A percentile compares a stretch with the other conserved stretches of the same genome.
These are phyloP conservation scores for Microcyclosporella mali DNA, from an alignment of 2,329 filamentous ascomycete genomes.

Conservation along the genomic window DNA sequence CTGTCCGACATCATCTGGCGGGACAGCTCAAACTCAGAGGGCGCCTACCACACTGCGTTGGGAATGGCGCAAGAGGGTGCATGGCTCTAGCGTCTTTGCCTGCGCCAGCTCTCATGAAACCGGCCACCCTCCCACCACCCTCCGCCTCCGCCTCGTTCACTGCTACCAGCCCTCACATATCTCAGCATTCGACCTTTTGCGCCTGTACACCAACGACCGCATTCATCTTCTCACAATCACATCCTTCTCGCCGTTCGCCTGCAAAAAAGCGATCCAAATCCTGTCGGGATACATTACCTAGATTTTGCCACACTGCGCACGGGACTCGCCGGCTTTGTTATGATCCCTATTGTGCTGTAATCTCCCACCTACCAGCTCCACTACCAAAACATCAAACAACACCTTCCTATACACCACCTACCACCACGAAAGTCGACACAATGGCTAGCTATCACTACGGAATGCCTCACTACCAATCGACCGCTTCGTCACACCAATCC, in stretches of 20 bases:
- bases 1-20: background rate
- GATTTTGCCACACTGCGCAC: conserved; percentile 8
- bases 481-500: conserved; percentile 48
- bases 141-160: background rate
- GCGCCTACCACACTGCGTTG: background rate
- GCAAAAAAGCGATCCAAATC: conserved; percentile 1
- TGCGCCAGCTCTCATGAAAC: background rate
- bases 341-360: conserved; percentile 10
- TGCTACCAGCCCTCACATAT: background rate
- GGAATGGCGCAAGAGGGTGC: no score
- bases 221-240: background rate
- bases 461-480: conserved; percentile 40
- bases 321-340: conserved; percentile 10
- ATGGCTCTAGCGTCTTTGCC: background rate
- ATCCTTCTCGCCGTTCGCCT: background rate
- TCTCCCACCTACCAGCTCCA: conserved; percentile 7
- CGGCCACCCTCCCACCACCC: background rate
- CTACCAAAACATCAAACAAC: conserved; percentile 2
- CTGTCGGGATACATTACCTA: background rate
- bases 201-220: background rate
- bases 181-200: background rate
- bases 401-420: conserved; percentile 1
- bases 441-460: conserved; percentile 48
- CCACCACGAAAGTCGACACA: conserved; percentile 5
- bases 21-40: background rate